Percentiles rank a stretch among this genome's conserved stretches.
Evolutionary conservation across 169 alveolate genomes (phyloP).

Genomic region (Perkinsus marinus): DNA sequence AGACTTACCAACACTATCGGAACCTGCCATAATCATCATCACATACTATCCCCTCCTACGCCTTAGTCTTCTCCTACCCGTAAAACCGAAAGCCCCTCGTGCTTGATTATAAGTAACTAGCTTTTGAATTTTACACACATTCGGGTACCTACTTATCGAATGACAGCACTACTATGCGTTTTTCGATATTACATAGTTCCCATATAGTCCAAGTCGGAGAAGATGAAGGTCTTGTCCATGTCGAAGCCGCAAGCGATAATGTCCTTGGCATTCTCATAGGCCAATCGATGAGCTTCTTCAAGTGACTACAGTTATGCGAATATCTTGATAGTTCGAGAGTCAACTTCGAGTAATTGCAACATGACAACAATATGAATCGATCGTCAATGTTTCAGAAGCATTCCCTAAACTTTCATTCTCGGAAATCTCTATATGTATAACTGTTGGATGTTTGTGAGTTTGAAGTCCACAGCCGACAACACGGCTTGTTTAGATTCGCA

Average conservation of each 20-base stretch:
- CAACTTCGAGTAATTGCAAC: too few species aligned
- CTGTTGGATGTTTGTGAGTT: too few species aligned
- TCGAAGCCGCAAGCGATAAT: slow-evolving; percentile 98
- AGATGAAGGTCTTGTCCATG: slow-evolving; percentile 91
- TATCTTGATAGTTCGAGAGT: too few species aligned
- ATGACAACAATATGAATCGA: too few species aligned
- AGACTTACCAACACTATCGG: slow-evolving; percentile 83
- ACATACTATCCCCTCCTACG: slow-evolving; percentile 43
- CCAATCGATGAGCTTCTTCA: slow-evolving; percentile 65
- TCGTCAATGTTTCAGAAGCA: too few species aligned
- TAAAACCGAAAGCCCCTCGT: slow-evolving; percentile 40
- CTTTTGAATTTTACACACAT: slow-evolving; percentile 80
- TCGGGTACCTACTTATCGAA: slow-evolving; percentile 54
- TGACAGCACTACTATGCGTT: background rate
- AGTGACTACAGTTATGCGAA: slow-evolving; percentile 17
- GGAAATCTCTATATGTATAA: too few species aligned
- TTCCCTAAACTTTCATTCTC: too few species aligned
- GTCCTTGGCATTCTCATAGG: slow-evolving; percentile 92
- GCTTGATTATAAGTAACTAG: slow-evolving; percentile 82
- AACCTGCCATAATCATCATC: slow-evolving; percentile 16
- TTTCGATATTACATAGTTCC: background rate
- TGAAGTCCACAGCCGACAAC: too few species aligned
- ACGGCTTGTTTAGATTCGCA: too few species aligned
- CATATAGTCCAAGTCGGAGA: slow-evolving; percentile 49
- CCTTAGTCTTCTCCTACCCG: slow-evolving; percentile 37